Conservation (phyloP, 2,329 filamentous ascomycete genomes). For the Nemania abortiva region DNA sequence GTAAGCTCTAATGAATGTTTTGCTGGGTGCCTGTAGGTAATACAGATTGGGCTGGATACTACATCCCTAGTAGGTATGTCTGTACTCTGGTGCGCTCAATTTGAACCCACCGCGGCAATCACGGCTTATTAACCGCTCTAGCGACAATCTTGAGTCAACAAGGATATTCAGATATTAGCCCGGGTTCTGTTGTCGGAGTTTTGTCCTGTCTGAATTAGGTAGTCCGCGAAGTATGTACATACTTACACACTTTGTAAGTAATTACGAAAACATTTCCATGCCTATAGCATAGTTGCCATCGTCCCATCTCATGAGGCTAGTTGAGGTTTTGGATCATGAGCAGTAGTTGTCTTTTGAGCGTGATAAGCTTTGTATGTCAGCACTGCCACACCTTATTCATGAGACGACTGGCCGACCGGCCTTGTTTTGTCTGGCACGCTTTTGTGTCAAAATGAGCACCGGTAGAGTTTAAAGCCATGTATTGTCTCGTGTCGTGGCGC, state of each 20-base stretch:
- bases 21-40: constrained; percentile 6
- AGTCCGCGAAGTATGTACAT: not conserved
- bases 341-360: not conserved
- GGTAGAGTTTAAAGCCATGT: constrained; percentile 13
- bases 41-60: not conserved
- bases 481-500: constrained; percentile 7
- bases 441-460: constrained; percentile 11
- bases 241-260: not conserved
- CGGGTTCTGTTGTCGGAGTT: constrained; percentile 6
- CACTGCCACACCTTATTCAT: constrained; percentile 33
- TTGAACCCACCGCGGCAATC: constrained; percentile 20
- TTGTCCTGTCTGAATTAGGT: constrained; percentile 14
- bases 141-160: not conserved
- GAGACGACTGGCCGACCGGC: constrained; percentile 9
- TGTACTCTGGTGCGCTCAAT: not conserved
- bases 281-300: constrained; percentile 8
- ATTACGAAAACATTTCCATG: not conserved
- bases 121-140: constrained; percentile 22
- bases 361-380: constrained; percentile 22
- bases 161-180: not conserved
- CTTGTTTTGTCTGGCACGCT: constrained; percentile 6
- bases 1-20: constrained; percentile 1
- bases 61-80: not conserved
- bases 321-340: not conserved
- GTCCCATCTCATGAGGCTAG: constrained; percentile 13